These are phyloP conservation scores for Fusarium multiceps DNA, from an alignment of 2,329 filamentous ascomycete genomes.

Conservation along the genomic window DNA sequence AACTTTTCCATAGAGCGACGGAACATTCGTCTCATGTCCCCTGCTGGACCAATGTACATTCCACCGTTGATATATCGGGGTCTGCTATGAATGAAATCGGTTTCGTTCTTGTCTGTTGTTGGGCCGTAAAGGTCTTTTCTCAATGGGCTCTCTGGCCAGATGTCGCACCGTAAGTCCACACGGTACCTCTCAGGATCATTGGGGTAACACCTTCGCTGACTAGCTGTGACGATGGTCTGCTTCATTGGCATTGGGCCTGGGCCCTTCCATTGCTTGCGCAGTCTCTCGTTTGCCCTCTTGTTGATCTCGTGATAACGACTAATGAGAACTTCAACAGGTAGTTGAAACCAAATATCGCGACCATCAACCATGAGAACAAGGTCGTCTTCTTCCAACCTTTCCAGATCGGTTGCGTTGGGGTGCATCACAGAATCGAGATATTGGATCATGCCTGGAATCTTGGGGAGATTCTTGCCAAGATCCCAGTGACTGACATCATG, in stretches of 20 bases:
- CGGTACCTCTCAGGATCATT: neutral
- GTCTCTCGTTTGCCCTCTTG: constrained; percentile 3
- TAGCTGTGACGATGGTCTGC: neutral
- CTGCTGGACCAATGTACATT: constrained; percentile 10
- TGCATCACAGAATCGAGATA: constrained; percentile 15
- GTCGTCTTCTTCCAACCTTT: neutral
- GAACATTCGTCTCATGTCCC: constrained; percentile 12
- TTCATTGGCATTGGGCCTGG: constrained; percentile 1
- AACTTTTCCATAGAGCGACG: neutral
- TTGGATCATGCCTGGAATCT: neutral
- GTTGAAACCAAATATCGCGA: constrained; percentile 15
- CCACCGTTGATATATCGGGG: constrained; percentile 8
- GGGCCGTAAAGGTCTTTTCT: neutral
- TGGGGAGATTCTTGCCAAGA: neutral
- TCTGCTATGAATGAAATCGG: neutral
- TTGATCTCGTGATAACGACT: constrained; percentile 22
- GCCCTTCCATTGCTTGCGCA: neutral
- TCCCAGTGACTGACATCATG: neutral
- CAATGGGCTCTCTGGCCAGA: neutral
- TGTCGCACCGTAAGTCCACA: neutral
- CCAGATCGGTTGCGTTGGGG: neutral
- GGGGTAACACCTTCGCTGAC: neutral
- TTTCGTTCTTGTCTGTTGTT: neutral
- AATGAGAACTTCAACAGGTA: constrained; percentile 7
- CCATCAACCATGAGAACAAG: constrained; percentile 13